Evolutionary conservation across 202 grass and related monocot genomes (phyloP).

Genomic region (Alloteropsis angusta): DNA sequence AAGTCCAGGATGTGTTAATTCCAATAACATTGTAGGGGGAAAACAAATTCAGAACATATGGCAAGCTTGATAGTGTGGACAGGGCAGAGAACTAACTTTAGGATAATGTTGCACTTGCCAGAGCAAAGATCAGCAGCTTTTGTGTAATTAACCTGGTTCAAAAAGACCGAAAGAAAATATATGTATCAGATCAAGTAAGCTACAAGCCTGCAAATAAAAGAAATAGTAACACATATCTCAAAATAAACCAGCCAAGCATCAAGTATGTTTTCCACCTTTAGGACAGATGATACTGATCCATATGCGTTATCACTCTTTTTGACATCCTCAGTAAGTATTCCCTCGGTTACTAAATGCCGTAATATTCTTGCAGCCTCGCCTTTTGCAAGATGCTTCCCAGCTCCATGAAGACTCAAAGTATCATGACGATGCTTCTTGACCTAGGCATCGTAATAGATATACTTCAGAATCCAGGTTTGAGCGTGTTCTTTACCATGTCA

Average conservation of each 20-base stretch:
- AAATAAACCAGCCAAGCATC: slow-evolving; percentile 8
- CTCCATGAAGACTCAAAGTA: slow-evolving; percentile 65
- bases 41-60: background rate
- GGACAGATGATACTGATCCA: slow-evolving; percentile 69
- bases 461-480: too few relatives aligned
- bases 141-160: slow-evolving; percentile 53
- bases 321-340: slow-evolving; percentile 74
- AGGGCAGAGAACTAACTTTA: slow-evolving; percentile 51
- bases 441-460: slow-evolving; percentile 3
- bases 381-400: slow-evolving; percentile 72
- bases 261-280: slow-evolving; percentile 54
- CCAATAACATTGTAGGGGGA: background rate
- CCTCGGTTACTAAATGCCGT: slow-evolving; percentile 64
- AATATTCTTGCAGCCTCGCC: slow-evolving; percentile 65
- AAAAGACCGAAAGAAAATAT: background rate
- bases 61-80: background rate
- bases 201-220: background rate
- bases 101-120: slow-evolving; percentile 44
- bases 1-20: slow-evolving; percentile 7
- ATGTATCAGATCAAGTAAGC: slow-evolving; percentile 15
- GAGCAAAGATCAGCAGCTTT: slow-evolving; percentile 39
- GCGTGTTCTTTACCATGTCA: too few relatives aligned
- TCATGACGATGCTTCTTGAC: slow-evolving; percentile 86
- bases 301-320: slow-evolving; percentile 64
- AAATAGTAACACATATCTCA: background rate